A percentile compares a stretch with the other conserved stretches of the same genome.
These are phyloP conservation scores for Rutidosis leptorrhynchoides DNA, from an alignment of 129 eudicot species.

Conservation along the genomic window DNA sequence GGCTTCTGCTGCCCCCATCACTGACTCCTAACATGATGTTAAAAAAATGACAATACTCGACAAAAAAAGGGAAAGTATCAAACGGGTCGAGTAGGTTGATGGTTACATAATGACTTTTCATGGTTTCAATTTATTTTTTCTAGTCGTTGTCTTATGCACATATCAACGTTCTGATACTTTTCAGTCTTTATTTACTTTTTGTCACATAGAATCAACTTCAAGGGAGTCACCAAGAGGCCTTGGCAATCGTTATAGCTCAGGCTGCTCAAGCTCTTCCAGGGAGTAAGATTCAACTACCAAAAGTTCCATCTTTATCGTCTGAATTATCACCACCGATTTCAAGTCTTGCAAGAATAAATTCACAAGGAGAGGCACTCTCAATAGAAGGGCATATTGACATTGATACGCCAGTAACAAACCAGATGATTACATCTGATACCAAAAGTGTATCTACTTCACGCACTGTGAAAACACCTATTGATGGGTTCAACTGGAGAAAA, in stretches of 20 bases:
- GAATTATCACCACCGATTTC: constrained; percentile 37
- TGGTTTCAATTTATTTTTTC: background rate
- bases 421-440: constrained; percentile 29
- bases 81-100: background rate
- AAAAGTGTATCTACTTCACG: constrained; percentile 34
- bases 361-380: constrained; percentile 31
- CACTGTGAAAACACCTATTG: constrained; percentile 45
- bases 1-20: no score
- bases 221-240: constrained; percentile 51
- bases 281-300: constrained; percentile 26
- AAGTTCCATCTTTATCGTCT: constrained; percentile 33
- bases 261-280: constrained; percentile 41
- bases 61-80: background rate
- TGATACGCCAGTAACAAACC: constrained; percentile 22
- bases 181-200: constrained; percentile 20
- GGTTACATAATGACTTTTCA: background rate
- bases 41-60: no score
- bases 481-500: constrained; percentile 92
- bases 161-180: constrained; percentile 10
- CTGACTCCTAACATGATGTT: no score
- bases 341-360: constrained; percentile 34
- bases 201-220: constrained; percentile 46
- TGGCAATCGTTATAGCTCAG: constrained; percentile 43
- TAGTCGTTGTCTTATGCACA: background rate
- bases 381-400: constrained; percentile 20